Base-by-base conservation (phyloP, 2,329 filamentous ascomycete species). In the Sporothrix luriei region DNA sequence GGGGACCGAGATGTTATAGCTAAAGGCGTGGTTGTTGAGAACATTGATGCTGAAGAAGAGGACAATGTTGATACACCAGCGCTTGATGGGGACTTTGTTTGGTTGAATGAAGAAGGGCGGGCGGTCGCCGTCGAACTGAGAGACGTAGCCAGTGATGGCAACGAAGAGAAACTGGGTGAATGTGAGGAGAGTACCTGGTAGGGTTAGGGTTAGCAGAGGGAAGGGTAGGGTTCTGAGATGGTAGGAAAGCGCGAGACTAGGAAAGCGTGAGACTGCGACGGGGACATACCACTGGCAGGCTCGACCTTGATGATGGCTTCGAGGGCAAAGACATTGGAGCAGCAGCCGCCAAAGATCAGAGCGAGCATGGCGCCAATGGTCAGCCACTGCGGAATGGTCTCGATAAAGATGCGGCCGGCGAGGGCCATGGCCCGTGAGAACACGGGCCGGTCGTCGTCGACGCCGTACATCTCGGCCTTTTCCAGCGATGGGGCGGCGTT, bases 1-100 rank as follows among this genome's bases (percentile, higher is more conserved):
- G 1, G 95, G 95, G 0, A 99, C 93, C 7, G 93, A 97, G 69
- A 99, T 98, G 75, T 93, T 90, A 81, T 97, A 99, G 72, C 93
- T 94, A 79, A 99, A 99, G 7, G 94, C 95, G 83, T 94, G 94
- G 76, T 99, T 99, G 81, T 99, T 99, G 77, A 99, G 82, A 70
- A 98, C 88, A 76, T 98, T 99, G 80, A 99, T 95, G 72, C 87
- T 87, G 78, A 97, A 95, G 80, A 98, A 98, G 74, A 97, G 87
- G 4, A 91, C 82, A 54, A 97, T 97, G 77, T 97, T 97, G 76
- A 94, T 84, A 65, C 92, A 77, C 94, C 95, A 98, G 77, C 92
- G 91, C 62, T 85, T 85, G 68, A 98, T 83, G 0, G 95, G 95
- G 4, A 98, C 92, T 66, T 88, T 88, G 73, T 94, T 93, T 21